Percentiles rank a stretch among this genome's conserved stretches.
phyloP scores from a whole-genome alignment of 371 early-diverging fungal genomes.

The Haplosporangium sp. region DNA sequence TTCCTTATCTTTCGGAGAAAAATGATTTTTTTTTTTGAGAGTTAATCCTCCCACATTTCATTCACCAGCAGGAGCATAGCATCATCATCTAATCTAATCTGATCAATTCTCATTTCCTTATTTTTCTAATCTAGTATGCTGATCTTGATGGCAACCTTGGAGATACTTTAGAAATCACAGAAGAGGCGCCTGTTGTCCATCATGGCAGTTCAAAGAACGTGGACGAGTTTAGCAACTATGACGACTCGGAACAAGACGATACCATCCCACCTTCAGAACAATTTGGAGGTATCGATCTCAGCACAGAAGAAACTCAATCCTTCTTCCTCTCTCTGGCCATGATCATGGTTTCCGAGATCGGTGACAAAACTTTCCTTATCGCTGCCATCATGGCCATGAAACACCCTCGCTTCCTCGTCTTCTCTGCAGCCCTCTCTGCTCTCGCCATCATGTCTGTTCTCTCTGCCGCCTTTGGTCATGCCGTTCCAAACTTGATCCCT shows the following conservation, averaged over 20 bases:
- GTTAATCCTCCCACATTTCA: no score
- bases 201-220: constrained; percentile 5
- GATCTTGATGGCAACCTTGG: constrained; percentile 25
- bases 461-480: constrained; percentile 92
- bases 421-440: constrained; percentile 88
- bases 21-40: not conserved
- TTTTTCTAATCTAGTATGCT: constrained; percentile 12
- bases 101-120: no score
- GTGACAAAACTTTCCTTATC: constrained; percentile 98
- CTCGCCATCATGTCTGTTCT: constrained; percentile 94
- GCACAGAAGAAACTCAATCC: constrained; percentile 46
- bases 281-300: constrained; percentile 30
- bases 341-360: constrained; percentile 95
- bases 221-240: constrained; percentile 43
- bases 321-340: constrained; percentile 63
- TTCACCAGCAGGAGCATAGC: no score
- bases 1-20: not conserved
- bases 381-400: constrained; percentile 98
- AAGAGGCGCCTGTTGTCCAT: not conserved
- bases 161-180: no score
- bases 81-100: not conserved
- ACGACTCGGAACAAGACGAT: not conserved
- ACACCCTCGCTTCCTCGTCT: constrained; percentile 87
- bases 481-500: constrained; percentile 88
- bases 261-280: not conserved